Percentiles rank a stretch among this genome's conserved stretches.
Conservation (phyloP, 1,139 yeast genomes). For the Pichia sp. region DNA sequence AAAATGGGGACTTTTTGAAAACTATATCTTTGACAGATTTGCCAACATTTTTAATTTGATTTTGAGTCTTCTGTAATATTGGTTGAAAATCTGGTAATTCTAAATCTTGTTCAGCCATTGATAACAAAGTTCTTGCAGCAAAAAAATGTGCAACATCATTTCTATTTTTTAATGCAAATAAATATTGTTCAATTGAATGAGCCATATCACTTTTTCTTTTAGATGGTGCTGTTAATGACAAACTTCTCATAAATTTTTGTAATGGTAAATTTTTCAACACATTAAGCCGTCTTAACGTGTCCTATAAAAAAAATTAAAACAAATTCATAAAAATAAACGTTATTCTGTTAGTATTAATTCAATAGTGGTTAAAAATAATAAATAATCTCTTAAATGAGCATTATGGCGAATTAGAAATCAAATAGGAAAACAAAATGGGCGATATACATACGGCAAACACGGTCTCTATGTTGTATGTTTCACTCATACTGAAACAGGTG, state of each 20-base stretch:
- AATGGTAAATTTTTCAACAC: conserved; percentile 1
- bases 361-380: too few species aligned
- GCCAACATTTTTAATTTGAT: conserved; percentile 27
- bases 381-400: too few species aligned
- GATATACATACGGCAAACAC: too few species aligned
- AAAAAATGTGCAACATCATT: conserved; percentile 18
- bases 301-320: neutral
- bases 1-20: conserved; percentile 11
- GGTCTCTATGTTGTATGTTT: too few species aligned
- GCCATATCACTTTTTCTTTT: conserved; percentile 11
- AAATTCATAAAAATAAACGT: neutral
- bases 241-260: neutral
- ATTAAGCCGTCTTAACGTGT: conserved; percentile 2
- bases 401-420: too few species aligned
- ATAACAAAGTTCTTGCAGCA: conserved; percentile 8
- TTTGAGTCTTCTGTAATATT: neutral
- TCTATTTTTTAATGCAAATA: neutral
- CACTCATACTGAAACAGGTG: too few species aligned
- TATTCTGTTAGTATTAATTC: neutral
- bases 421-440: too few species aligned
- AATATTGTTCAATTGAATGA: conserved; percentile 2
- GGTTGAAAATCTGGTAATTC: conserved; percentile 2
- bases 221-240: conserved; percentile 1
- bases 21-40: conserved; percentile 28
- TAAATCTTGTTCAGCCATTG: neutral